Evolutionary conservation across 2,329 filamentous ascomycete genomes (phyloP), one percentile per base, ranked within the genome.

Genomic region (Westerdykella ornata): DNA sequence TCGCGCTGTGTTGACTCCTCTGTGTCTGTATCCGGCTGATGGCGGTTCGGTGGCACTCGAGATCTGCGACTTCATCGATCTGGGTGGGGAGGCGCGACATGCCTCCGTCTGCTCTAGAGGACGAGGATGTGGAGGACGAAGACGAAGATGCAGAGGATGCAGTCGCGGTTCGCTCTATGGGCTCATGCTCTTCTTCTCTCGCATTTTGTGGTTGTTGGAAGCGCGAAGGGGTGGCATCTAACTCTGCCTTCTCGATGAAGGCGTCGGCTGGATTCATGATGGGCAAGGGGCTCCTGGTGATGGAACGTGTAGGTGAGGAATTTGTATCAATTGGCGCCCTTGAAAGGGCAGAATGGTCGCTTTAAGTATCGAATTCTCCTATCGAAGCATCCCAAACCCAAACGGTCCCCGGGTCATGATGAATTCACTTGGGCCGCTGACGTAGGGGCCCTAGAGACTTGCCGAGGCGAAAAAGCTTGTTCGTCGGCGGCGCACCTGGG

Each of bases 11-110:
- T 63, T 88, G 84, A 49, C 79, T 83, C 37, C 77, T 70, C 28
- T 79, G 76, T 3, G 85, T 88, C 35, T 82, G 75, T 48, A 89
- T 87, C 29, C 85, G 77, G 59, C 77, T 79, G 44, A 89, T 70
- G 40, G 77, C 81, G 7, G 83, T 86, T 14, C 78, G 77, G 50
- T 85, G 77, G 43, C 81, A 73, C 60, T 86, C 83, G 30, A 87
- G 72, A 32, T 67, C 65, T 17, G 57, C 52, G 8, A 57, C 55
- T 15, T 60, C 52, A 56, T 87, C 83, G 52, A 71, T 68, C 48
- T 80, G 74, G 3, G 82, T 86, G 4, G 79, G 72, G n/a, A 80
- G 60, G 39, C 81, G 73, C 55, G 75, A 80, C 67, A 85, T 75
- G 37, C 39, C 41, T n/a, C 20, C 48, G 38, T 67, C 69, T 46